Evolutionary conservation across 306 rosid species (phyloP).

Genomic region (Pyrus pyrifolia): DNA sequence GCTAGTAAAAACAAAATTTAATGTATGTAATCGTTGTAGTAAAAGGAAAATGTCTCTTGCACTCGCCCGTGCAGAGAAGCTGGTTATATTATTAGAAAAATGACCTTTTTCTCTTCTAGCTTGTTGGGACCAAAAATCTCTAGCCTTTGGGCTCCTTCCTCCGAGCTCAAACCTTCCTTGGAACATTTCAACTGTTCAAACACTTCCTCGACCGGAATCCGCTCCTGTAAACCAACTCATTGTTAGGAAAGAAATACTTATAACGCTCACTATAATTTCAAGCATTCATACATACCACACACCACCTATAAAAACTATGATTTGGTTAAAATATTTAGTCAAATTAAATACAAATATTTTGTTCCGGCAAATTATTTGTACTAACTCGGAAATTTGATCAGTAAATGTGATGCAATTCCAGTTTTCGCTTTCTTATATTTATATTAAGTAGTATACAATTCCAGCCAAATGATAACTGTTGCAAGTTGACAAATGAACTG

Average conservation of each 20-base stretch:
- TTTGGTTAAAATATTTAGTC: too few relatives aligned
- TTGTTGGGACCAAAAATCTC: slow-evolving; percentile 95
- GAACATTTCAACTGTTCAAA: slow-evolving; percentile 83
- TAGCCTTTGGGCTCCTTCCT: slow-evolving; percentile 81
- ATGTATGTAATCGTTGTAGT: too few relatives aligned
- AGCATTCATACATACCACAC: not conserved
- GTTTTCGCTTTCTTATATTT: not conserved
- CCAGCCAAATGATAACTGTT: not conserved
- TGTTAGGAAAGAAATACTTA: slow-evolving; percentile 3
- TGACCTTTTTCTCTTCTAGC: slow-evolving; percentile 91
- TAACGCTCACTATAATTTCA: not conserved
- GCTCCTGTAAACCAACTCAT: slow-evolving; percentile 51
- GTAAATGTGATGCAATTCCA: not conserved
- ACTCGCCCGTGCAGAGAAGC: not conserved
- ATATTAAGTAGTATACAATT: not conserved
- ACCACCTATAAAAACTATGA: too few relatives aligned
- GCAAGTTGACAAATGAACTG: not conserved
- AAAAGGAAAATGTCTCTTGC: not conserved
- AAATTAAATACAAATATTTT: not conserved
- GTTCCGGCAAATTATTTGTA: not conserved
- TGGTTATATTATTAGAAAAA: not conserved
- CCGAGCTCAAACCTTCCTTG: slow-evolving; percentile 59
- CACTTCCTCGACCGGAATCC: slow-evolving; percentile 89
- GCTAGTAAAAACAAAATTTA: not conserved
- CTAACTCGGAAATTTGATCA: not conserved